phyloP scores from a whole-genome alignment of 2,329 filamentous ascomycete species.

The Aureobasidium sp. region DNA sequence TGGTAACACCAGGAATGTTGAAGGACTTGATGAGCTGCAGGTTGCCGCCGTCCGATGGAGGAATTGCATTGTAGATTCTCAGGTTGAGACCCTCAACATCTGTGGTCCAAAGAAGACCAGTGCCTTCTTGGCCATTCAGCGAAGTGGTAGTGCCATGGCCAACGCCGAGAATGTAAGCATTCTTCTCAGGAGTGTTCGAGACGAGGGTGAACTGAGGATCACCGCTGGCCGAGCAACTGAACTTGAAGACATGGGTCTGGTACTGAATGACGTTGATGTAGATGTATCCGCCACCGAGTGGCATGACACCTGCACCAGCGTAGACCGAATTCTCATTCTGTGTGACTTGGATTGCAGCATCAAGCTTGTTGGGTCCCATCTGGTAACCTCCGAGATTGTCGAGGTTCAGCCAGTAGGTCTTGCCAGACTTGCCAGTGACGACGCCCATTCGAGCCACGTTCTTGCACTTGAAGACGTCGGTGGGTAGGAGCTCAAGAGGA shows the following conservation, averaged over 20 bases:
- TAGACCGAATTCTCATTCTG: conserved; percentile 46
- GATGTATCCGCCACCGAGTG: conserved; percentile 42
- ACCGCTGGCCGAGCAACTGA: conserved; percentile 44
- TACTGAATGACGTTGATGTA: conserved; percentile 49
- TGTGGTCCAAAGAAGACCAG: conserved; percentile 50
- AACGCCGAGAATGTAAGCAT: conserved; percentile 49
- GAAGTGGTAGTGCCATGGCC: conserved; percentile 53
- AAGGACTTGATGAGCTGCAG: conserved; percentile 47
- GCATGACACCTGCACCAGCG: conserved; percentile 42
- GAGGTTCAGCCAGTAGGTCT: conserved; percentile 44
- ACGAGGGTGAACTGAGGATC: conserved; percentile 50
- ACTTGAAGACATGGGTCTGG: conserved; percentile 52
- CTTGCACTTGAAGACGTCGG: conserved; percentile 37
- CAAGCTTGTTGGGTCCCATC: conserved; percentile 37
- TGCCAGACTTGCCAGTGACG: conserved; percentile 45
- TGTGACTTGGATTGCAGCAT: conserved; percentile 39
- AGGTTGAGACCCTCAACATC: conserved; percentile 50
- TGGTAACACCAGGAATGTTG: conserved; percentile 46
- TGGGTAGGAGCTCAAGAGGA: conserved; percentile 40
- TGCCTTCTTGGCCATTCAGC: conserved; percentile 47
- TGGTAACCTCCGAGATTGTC: conserved; percentile 46
- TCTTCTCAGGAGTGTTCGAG: conserved; percentile 43
- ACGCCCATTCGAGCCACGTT: conserved; percentile 42
- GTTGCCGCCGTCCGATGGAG: conserved; percentile 28
- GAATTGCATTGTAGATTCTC: conserved; percentile 48